Base-by-base conservation (phyloP, 805 yeast genomes). In the Metschnikowia kunwiensis region DNA sequence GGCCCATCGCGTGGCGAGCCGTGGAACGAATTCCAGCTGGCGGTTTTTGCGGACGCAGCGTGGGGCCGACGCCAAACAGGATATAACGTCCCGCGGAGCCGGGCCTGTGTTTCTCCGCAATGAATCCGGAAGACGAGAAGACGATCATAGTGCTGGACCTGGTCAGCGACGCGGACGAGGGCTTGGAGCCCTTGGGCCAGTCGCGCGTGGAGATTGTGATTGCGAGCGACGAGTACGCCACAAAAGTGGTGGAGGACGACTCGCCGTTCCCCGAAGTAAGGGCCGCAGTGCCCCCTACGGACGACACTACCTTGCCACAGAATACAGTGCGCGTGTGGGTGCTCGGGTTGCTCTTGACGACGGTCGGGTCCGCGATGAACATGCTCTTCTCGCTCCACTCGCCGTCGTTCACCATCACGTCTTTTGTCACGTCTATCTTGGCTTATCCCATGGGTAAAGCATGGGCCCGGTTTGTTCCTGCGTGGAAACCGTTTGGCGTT, bases 321-420 rank as follows among this genome's bases (percentile, higher is more conserved):
- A 51, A 44, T 37, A 54, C 51, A 32, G 19, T 43, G 36, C 42
- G 57, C 32, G 42, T 49, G n/a, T 53, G 54, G 53, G 36, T 44
- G 13, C 42, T 55, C 30, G 42, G 43, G 16, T 40, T 50, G 7
- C 36, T 50, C 9, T 46, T 55, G 19, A 50, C 50, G 17, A 45
- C 54, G n/a, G 49, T 55, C n/a, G 51, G 54, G 23, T 49, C 57
- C 3, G 59, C 57, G 4, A 57, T 53, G 23, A 54, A 55, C 36
- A 50, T 50, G 40, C 50, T 55, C 32, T 56, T 56, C 27, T 46
- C 53, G 7, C 38, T 56, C 32, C 47, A 58, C 30, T 56, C 50
- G 30, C 61, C 61, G 5, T 41, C 56, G 7, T 42, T 56, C 36
- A 37, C 51, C 23, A 55, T 56, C 21, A 43, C 53, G 3, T 51